A percentile compares a stretch with the other conserved stretches of the same genome.
These are phyloP conservation scores for Pseudogymnoascus sp. DNA, from an alignment of 2,329 filamentous ascomycete species.

Conservation along the genomic window DNA sequence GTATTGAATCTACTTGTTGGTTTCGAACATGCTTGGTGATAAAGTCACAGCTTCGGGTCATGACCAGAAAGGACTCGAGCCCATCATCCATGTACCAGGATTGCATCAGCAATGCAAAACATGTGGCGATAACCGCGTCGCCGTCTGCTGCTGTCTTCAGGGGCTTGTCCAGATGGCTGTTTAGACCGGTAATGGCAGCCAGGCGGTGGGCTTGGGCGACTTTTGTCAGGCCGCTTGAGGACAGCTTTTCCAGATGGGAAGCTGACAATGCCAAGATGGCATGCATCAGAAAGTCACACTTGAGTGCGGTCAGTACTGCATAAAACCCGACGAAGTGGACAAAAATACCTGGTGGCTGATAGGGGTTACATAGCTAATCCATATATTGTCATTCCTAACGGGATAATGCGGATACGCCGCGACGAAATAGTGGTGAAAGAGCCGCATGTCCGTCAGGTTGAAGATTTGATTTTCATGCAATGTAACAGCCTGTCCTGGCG, in stretches of 20 bases:
- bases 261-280: conserved; percentile 16
- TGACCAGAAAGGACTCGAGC: conserved; percentile 53
- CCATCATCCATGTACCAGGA: conserved; percentile 52
- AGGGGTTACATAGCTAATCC: conserved; percentile 60
- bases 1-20: neutral
- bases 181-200: conserved; percentile 15
- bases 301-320: neutral
- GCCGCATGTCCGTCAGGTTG: conserved; percentile 57
- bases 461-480: conserved; percentile 34
- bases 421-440: conserved; percentile 60
- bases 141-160: conserved; percentile 10
- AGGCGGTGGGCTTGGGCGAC: conserved; percentile 15
- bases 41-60: conserved; percentile 50
- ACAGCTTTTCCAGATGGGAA: conserved; percentile 13
- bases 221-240: conserved; percentile 7
- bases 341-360: conserved; percentile 55
- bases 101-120: conserved; percentile 53
- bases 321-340: neutral
- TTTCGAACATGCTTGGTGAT: conserved; percentile 38
- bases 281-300: conserved; percentile 18
- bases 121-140: conserved; percentile 32
- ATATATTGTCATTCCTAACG: conserved; percentile 57
- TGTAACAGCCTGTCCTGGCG: neutral
- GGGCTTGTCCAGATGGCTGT: conserved; percentile 11
- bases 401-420: conserved; percentile 58